Conservation (phyloP, 495 filamentous ascomycete species). For the Lophiotrema nucula region DNA sequence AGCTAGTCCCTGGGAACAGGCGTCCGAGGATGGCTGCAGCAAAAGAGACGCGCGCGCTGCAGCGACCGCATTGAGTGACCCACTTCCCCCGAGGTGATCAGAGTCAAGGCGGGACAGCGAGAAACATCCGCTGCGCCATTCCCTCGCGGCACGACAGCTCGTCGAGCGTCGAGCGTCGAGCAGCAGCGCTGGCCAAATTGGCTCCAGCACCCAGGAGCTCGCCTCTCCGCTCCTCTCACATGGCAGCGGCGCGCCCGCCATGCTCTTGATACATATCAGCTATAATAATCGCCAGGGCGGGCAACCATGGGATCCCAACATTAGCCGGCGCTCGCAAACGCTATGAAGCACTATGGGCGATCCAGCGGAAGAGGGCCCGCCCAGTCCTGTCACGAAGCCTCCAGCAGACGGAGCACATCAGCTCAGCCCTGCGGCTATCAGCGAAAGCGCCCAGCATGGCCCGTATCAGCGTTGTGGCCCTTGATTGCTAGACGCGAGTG, state of each 20-base stretch:
- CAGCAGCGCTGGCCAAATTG: background rate
- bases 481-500: too few relatives aligned
- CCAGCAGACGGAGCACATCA: too few relatives aligned
- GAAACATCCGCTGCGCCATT: background rate
- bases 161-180: too few relatives aligned
- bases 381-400: slow-evolving; percentile 19
- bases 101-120: background rate
- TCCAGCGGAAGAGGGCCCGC: slow-evolving; percentile 24
- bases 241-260: background rate
- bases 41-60: background rate
- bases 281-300: slow-evolving; percentile 6
- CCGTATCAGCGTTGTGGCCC: background rate
- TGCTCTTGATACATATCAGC: slow-evolving; percentile 1
- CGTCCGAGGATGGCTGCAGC: too few relatives aligned
- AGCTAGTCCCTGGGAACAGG: too few relatives aligned
- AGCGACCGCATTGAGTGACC: background rate
- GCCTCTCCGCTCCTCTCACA: slow-evolving; percentile 3
- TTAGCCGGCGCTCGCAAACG: slow-evolving; percentile 28
- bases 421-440: slow-evolving; percentile 29
- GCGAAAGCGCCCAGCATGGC: background rate
- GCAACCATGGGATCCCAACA: slow-evolving; percentile 17
- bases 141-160: too few relatives aligned
- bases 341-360: slow-evolving; percentile 19
- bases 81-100: too few relatives aligned
- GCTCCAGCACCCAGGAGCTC: background rate